Percentiles rank a stretch among this genome's conserved stretches.
phyloP scores from a whole-genome alignment of 805 yeast species.

The Clavispora asparagi region DNA sequence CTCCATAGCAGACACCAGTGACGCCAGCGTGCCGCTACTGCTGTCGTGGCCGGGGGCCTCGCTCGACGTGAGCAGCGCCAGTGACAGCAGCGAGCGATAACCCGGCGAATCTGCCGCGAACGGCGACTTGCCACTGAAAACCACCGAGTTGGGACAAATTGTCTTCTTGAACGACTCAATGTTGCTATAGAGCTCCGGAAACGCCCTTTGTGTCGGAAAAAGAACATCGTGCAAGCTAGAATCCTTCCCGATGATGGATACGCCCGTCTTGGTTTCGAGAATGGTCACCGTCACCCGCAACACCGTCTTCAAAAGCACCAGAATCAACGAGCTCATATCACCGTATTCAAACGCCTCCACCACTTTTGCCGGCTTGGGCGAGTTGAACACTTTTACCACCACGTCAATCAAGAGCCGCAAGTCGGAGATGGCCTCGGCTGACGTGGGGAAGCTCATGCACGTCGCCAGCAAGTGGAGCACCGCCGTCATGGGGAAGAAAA shows the following conservation, averaged over 20 bases:
- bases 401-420: constrained; percentile 21
- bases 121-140: constrained; percentile 6
- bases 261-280: constrained; percentile 15
- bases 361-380: background rate
- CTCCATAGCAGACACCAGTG: background rate
- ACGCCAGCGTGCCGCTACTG: background rate
- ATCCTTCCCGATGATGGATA: constrained; percentile 11
- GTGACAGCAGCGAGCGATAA: background rate
- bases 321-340: constrained; percentile 10
- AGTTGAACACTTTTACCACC: background rate
- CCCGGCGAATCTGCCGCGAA: constrained; percentile 2
- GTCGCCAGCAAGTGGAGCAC: constrained; percentile 24
- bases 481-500: constrained; percentile 29
- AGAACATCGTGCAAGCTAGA: constrained; percentile 5
- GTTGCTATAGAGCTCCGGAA: constrained; percentile 14
- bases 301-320: constrained; percentile 17
- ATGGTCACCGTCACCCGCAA: constrained; percentile 18
- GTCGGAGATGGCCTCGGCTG: constrained; percentile 23
- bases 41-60: background rate
- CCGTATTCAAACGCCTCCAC: background rate
- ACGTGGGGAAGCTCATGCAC: constrained; percentile 27
- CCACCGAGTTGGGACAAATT: background rate
- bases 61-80: background rate
- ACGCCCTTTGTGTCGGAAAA: constrained; percentile 1
- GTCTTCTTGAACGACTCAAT: constrained; percentile 2